phyloP scores from a whole-genome alignment of 1,139 yeast genomes.

The Zygoascus meyerae region DNA sequence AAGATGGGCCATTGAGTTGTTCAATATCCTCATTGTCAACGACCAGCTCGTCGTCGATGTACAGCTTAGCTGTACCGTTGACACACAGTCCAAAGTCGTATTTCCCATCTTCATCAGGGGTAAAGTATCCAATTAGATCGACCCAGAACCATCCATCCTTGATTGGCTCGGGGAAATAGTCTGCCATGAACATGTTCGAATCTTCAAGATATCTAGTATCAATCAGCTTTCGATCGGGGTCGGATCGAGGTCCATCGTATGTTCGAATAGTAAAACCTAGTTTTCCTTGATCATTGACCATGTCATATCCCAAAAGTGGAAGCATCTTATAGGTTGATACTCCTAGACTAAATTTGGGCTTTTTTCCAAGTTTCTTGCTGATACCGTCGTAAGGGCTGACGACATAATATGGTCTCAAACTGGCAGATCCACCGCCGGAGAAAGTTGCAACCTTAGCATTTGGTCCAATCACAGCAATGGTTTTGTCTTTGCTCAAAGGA shows the following conservation, averaged over 20 bases:
- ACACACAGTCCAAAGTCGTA: slow-evolving; percentile 49
- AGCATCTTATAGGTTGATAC: slow-evolving; percentile 33
- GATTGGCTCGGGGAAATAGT: slow-evolving; percentile 40
- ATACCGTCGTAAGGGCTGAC: slow-evolving; percentile 44
- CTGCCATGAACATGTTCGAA: slow-evolving; percentile 43
- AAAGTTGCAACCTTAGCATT: slow-evolving; percentile 42
- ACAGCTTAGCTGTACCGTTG: slow-evolving; percentile 50
- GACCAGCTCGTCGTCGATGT: slow-evolving; percentile 46
- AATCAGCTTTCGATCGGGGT: slow-evolving; percentile 34
- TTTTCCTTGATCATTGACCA: slow-evolving; percentile 34
- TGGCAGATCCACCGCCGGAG: slow-evolving; percentile 53
- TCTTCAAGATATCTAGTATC: slow-evolving; percentile 36
- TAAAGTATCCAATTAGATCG: slow-evolving; percentile 44
- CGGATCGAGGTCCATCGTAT: slow-evolving; percentile 38
- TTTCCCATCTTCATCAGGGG: slow-evolving; percentile 44
- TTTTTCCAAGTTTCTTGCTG: slow-evolving; percentile 28
- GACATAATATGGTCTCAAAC: slow-evolving; percentile 42
- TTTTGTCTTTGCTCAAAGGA: slow-evolving; percentile 39
- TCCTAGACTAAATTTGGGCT: slow-evolving; percentile 36
- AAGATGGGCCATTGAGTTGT: slow-evolving; percentile 47
- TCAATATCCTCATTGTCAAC: slow-evolving; percentile 53
- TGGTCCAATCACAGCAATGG: slow-evolving; percentile 48
- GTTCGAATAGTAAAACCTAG: slow-evolving; percentile 40
- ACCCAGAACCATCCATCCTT: slow-evolving; percentile 34
- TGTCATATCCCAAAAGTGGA: slow-evolving; percentile 31